Conservation (phyloP, 179 eudicot genomes). For the Kewa caespitosa region DNA sequence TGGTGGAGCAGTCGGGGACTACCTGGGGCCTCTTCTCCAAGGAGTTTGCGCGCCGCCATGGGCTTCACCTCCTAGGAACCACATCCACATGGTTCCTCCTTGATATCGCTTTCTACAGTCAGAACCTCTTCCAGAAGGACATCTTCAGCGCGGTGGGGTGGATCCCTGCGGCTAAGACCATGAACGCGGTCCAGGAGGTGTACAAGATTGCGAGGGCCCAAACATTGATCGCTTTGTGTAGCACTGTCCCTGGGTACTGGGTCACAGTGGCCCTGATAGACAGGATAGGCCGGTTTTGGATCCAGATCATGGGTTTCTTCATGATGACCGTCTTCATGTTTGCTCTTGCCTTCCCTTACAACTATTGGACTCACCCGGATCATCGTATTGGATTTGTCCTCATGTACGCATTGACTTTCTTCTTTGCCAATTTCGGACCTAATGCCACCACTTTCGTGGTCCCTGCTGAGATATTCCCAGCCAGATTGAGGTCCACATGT, state of each 20-base stretch:
- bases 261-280: slow-evolving; percentile 52
- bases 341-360: slow-evolving; percentile 43
- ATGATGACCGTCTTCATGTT: slow-evolving; percentile 59
- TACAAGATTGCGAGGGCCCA: slow-evolving; percentile 47
- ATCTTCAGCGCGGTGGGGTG: slow-evolving; percentile 55
- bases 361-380: slow-evolving; percentile 45
- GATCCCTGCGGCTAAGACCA: slow-evolving; percentile 53
- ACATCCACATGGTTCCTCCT: slow-evolving; percentile 54
- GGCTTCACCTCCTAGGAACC: slow-evolving; percentile 50
- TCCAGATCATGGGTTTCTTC: slow-evolving; percentile 53
- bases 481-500: slow-evolving; percentile 51
- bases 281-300: slow-evolving; percentile 42
- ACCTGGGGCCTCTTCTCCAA: slow-evolving; percentile 45
- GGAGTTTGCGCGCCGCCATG: slow-evolving; percentile 44
- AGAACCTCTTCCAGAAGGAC: slow-evolving; percentile 54
- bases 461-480: slow-evolving; percentile 61
- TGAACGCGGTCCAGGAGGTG: slow-evolving; percentile 51
- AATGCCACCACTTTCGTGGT: slow-evolving; percentile 58
- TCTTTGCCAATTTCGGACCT: slow-evolving; percentile 58
- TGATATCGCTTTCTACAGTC: slow-evolving; percentile 52
- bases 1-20: slow-evolving; percentile 12
- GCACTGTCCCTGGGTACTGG: slow-evolving; percentile 65
- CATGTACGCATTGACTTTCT: slow-evolving; percentile 52
- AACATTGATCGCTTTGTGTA: slow-evolving; percentile 48
- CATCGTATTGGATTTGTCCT: slow-evolving; percentile 46